Evolutionary conservation across 257 asterid species (phyloP), one percentile per base, ranked within the genome.

Genomic region (Parsonsia alboflavescens): DNA sequence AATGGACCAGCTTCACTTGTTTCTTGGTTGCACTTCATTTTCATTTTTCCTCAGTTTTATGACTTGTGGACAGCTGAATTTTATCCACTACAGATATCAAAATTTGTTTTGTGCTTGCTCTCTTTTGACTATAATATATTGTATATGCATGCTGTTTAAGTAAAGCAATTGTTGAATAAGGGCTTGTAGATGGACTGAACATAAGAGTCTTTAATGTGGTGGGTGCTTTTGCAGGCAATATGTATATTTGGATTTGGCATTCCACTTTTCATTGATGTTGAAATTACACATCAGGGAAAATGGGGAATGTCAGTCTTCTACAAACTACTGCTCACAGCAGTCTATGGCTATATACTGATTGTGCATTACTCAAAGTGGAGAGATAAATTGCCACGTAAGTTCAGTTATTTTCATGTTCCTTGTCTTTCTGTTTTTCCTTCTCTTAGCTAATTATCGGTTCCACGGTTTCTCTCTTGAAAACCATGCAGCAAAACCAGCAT

Each of bases 281-380:
- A 83, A 73, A 75, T 82, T 72, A 81, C 87, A 67, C 89, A 85
- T 12, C 76, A 83, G 85, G 97, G 91, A 66, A 94, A 90, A 81
- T 90, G 97, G 97, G 83, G 83, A 45, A 77, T 89, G 59, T 84
- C 86, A 86, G 79, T 88, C 75, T 46, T 76, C 76, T 87, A 89
- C 78, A 81, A 86, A 49, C 78, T 89, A 83, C 82, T 87, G 73
- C 86, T 92, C 58, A 73, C 92, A 70, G 86, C 88, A 54, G 84
- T 85, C 62, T 94, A 94, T 76, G 88, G 96, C 78, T 92, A 91
- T 90, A 86, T 92, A 78, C 77, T 90, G 21, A 89, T 90, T 71
- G 93, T 90, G 81, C 98, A 94, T 82, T 92, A 90, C 78, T 89
- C 98, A 45, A 94, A 90, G 83, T 94, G 97, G 98, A 91, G 90